Base-by-base conservation (phyloP, 2,329 filamentous ascomycete species). In the Purpureocillium lavendulum region DNA sequence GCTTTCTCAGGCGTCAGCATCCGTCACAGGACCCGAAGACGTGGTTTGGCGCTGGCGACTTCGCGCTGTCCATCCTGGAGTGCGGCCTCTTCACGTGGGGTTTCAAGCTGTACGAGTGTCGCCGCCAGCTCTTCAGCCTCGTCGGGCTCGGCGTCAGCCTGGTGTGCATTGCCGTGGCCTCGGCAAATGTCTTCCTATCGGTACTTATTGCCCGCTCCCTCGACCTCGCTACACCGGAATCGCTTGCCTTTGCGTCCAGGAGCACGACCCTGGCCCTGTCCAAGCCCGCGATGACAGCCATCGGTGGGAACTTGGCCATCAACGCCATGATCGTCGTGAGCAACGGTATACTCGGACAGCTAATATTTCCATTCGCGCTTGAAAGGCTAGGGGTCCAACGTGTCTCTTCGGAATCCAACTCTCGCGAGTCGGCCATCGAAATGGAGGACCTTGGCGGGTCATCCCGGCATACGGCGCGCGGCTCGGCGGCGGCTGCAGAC, bases 81-180 rank as follows among this genome's bases (percentile, higher is more conserved):
- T 63, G 66, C 4, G 71, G 70, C 10, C 70, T 75, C 17, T 59
- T 73, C 3, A 59, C 65, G 4, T 75, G 71, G 71, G 71, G 71
- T 0, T 65, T 75, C 45, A 75, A 74, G 52, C 58, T 75, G 4
- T 71, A 66, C 46, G 69, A 72, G 45, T 71, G 67, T 51, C 67
- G 69, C 4, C 44, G 47, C 3, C 67, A 69, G 36, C 57, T 75
- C 2, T 59, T 68, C 34, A 71, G 66, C 16, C 46, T 58, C 1
- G 61, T 61, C 0, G 70, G 71, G 0, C 30, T 66, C 4, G 52
- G 63, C 2, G 62, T 65, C 0, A 45, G 67, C 4, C 7, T 61
- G 4, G 53, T 68, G 3, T 64, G 65, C 9, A 44, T 57, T 1
- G 35, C 51, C 1, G 53, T 61, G 0, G 68, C 70, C 1, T 54